These are phyloP conservation scores for Elongisporangium prolatum DNA, from an alignment of 352 stramenopile species.

Conservation along the genomic window DNA sequence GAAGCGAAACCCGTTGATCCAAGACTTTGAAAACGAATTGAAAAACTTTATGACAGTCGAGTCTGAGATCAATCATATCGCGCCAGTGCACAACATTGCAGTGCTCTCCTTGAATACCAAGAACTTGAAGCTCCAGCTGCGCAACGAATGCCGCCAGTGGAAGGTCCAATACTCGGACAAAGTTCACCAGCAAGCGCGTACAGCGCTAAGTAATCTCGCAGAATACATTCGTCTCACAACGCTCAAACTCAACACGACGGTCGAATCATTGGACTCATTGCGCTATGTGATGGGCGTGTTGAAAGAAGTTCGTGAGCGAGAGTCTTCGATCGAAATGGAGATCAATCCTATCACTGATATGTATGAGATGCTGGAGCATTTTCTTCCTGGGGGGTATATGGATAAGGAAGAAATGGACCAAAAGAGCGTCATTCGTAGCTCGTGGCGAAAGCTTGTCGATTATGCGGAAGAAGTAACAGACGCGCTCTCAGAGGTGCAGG, in stretches of 20 bases:
- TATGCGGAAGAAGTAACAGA: constrained; percentile 88
- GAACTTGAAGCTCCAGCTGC: constrained; percentile 84
- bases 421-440: constrained; percentile 79
- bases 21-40: constrained; percentile 81
- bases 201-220: constrained; percentile 56
- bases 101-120: constrained; percentile 84
- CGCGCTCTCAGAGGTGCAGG: constrained; percentile 78
- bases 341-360: constrained; percentile 87
- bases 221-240: constrained; percentile 82
- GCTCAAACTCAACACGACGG: constrained; percentile 53
- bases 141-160: constrained; percentile 83
- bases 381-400: constrained; percentile 79
- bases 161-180: constrained; percentile 84
- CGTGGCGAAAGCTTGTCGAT: constrained; percentile 86
- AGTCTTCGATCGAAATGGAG: constrained; percentile 88
- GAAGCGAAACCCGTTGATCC: constrained; percentile 70
- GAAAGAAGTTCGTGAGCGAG: constrained; percentile 78
- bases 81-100: constrained; percentile 81
- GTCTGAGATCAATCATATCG: constrained; percentile 69
- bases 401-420: constrained; percentile 90
- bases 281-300: constrained; percentile 83
- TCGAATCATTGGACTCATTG: constrained; percentile 72
- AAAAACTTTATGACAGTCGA: constrained; percentile 81
- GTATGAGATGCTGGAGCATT: constrained; percentile 89
- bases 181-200: constrained; percentile 69